These are phyloP conservation scores for Dictyostelium purpureum DNA, from an alignment of 78 protist species.

Conservation along the genomic window DNA sequence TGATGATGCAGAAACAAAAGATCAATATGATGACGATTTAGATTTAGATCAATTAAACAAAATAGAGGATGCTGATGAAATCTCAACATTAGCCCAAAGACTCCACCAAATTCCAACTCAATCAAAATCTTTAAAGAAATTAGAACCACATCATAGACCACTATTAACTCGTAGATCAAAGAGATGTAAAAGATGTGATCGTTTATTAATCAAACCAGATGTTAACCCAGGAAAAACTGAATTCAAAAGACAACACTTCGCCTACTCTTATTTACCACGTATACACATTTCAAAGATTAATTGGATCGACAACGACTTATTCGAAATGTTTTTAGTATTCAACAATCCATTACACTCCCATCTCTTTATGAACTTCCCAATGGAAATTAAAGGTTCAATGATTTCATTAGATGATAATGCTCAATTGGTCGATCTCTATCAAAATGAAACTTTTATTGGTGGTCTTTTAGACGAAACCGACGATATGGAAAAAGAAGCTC, in stretches of 20 bases:
- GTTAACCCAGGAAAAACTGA: conserved; percentile 35
- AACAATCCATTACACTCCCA: conserved; percentile 46
- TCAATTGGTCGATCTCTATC: background rate
- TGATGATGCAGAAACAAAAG: background rate
- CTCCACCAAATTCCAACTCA: background rate
- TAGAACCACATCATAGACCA: conserved; percentile 39
- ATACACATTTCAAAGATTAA: background rate
- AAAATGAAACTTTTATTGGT: conserved; percentile 10
- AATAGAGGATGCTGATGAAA: background rate
- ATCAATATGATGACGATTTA: background rate
- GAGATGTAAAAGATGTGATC: conserved; percentile 57
- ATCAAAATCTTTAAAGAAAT: background rate
- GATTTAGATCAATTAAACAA: background rate
- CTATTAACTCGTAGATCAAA: conserved; percentile 39
- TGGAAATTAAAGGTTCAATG: background rate
- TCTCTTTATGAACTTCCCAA: conserved; percentile 7
- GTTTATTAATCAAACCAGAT: conserved; percentile 33
- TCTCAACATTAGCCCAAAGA: background rate
- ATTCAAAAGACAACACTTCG: conserved; percentile 60
- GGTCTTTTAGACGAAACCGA: conserved; percentile 53
- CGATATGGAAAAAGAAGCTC: conserved; percentile 3
- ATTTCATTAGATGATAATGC: conserved; percentile 51
- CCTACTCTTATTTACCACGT: conserved; percentile 42
- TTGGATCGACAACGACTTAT: conserved; percentile 24
- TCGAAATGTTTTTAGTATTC: background rate